These are phyloP conservation scores for Spinacia oleracea DNA, from an alignment of 179 eudicot species.

Conservation along the genomic window DNA sequence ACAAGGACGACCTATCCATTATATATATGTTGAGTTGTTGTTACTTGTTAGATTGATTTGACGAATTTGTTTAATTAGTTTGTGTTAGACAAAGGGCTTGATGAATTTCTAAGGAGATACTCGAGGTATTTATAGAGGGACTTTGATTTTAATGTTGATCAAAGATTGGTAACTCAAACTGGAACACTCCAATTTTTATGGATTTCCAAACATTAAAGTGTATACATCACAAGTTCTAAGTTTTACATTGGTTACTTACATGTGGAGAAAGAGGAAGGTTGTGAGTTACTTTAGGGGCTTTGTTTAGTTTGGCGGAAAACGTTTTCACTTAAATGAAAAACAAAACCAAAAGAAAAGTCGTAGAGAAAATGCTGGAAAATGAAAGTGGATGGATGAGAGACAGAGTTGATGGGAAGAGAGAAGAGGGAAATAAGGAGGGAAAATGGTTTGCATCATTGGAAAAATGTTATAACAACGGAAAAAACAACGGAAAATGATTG, in stretches of 20 bases:
- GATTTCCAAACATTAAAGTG: neutral
- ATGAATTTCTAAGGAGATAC: neutral
- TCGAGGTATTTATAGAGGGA: constrained; percentile 11
- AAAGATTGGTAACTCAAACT: neutral
- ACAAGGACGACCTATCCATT: constrained; percentile 19
- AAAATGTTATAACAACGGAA: no score
- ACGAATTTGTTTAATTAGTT: neutral
- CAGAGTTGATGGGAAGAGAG: no score
- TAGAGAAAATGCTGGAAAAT: no score
- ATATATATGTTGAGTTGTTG: no score
- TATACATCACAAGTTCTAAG: constrained; percentile 1
- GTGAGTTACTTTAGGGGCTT: neutral
- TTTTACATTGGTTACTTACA: neutral
- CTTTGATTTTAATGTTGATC: neutral
- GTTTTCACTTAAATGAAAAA: no score
- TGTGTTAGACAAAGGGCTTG: neutral
- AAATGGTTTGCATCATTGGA: no score
- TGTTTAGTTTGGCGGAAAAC: no score
- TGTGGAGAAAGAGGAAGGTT: neutral
- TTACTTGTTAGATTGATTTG: neutral
- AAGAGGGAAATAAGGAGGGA: no score
- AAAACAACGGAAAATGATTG: no score
- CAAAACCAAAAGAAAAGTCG: no score
- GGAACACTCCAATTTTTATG: neutral
- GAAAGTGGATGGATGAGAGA: no score